phyloP scores from a whole-genome alignment of 176 grass and related monocot species.

The Canna indica region DNA sequence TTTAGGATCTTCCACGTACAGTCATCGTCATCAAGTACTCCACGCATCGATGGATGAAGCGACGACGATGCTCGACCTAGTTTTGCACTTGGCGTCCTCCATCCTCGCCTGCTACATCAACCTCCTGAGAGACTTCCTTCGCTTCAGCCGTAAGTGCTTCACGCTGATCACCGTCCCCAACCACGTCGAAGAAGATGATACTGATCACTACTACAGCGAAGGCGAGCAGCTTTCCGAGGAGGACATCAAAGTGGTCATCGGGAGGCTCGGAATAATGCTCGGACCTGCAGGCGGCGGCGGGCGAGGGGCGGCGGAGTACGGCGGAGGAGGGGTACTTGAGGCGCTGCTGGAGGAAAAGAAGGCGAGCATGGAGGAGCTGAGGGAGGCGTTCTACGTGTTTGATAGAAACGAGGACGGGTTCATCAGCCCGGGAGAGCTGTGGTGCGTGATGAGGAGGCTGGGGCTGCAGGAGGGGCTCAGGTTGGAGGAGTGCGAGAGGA shows the following conservation, averaged over 20 bases:
- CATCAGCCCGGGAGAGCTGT: constrained; percentile 46
- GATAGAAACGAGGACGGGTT: constrained; percentile 68
- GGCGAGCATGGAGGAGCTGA: constrained; percentile 47
- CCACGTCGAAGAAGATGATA: too few species aligned
- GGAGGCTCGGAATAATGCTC: neutral
- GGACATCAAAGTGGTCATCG: neutral
- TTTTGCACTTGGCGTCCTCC: too few species aligned
- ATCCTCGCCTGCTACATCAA: too few species aligned
- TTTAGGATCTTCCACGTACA: too few species aligned
- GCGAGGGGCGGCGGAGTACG: too few species aligned
- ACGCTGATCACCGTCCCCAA: too few species aligned
- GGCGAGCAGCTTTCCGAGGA: neutral
- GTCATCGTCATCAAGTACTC: too few species aligned
- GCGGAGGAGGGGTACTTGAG: constrained; percentile 20
- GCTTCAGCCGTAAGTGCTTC: too few species aligned
- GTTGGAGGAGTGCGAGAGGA: constrained; percentile 40
- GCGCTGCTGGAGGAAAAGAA: constrained; percentile 36
- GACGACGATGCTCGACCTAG: too few species aligned
- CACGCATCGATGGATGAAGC: too few species aligned
- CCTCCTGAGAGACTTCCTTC: too few species aligned
- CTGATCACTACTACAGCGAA: too few species aligned
- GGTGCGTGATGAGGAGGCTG: constrained; percentile 52
- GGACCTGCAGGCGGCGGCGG: neutral
- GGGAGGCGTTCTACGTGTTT: constrained; percentile 74
- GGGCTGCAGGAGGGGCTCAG: constrained; percentile 32